Evolutionary conservation across 345 rosid species (phyloP).

Genomic region (Aethionema arabicum): DNA sequence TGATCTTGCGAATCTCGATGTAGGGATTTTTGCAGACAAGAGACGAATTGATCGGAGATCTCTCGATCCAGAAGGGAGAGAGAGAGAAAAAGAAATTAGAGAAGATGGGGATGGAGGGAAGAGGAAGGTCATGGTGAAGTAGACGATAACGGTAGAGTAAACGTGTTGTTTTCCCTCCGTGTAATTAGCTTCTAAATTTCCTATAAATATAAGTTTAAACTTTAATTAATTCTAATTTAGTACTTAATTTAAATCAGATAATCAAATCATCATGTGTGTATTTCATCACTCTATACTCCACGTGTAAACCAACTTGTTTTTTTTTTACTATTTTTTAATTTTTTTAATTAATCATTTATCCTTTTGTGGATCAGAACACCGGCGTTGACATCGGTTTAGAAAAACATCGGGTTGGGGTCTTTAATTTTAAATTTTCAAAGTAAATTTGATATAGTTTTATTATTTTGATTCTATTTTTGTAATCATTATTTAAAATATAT

Average conservation of each 20-base stretch:
- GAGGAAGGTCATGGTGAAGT: neutral
- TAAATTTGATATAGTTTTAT: too few species aligned
- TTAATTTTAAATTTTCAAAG: too few species aligned
- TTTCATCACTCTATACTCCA: neutral
- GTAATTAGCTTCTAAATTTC: neutral
- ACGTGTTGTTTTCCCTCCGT: constrained; percentile 8
- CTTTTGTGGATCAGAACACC: too few species aligned
- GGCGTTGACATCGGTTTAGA: too few species aligned
- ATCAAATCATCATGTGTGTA: neutral
- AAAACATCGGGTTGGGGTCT: too few species aligned
- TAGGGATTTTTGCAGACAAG: neutral
- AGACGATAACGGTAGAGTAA: constrained; percentile 26
- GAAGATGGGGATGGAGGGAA: neutral
- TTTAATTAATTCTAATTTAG: constrained; percentile 15
- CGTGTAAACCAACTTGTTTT: too few species aligned
- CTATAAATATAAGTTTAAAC: constrained; percentile 20
- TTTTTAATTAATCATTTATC: too few species aligned
- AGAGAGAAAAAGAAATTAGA: neutral
- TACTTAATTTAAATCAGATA: constrained; percentile 15
- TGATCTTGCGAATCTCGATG: constrained; percentile 25
- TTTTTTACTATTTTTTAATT: neutral
- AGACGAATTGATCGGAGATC: constrained; percentile 27
- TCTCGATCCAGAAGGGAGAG: constrained; percentile 28
- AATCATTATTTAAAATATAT: too few species aligned
- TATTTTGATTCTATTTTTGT: too few species aligned